Base-by-base conservation (phyloP, 257 asterid species). In the Primulina huaijiensis region DNA sequence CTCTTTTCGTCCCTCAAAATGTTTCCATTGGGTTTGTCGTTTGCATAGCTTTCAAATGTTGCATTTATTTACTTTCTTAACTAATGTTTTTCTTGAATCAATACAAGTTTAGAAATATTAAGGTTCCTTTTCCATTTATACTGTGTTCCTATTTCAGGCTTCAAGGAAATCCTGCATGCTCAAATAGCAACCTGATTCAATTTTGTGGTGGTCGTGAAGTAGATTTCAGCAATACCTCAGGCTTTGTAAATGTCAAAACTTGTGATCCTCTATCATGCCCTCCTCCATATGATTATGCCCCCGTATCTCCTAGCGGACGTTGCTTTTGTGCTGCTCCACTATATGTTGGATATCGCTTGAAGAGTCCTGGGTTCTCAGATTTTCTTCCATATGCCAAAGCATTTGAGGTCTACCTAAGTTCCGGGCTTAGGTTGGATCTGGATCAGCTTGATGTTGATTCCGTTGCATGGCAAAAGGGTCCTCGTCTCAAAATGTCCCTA, bases 311-410 rank as follows among this genome's bases (percentile, higher is more conserved):
- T 27, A 33, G 30, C 7, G 31, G 70, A 31, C 59, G 10, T 16
- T 94, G 99, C 81, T 77, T 87, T 76, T 94, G 99, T 78, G 89
- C 92, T 64, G 92, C 76, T 59, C 99, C 99, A 16, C 72, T 94
- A 40, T 80, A 75, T 71, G 82, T 94, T 68, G 96, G 96, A 66
- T 94, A 88, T 73, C 87, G 99, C 73, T 75, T 94, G 73, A 94
- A 94, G 80, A 91, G 98, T 80, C 99, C 98, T 33, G 97, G 96
- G 27, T 86, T 94, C 77, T 80, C 77, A 1, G 90, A 91, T 82
- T 91, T 88, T 76, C 62, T 37, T 29, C 88, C 98, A 30, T 94
- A 91, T 59, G 37, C 69, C 16, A 6, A 81, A 71, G 21, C 56
- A 64, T 94, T 89, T 79, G 77, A 73, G 77, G 75, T 20, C 38